These are phyloP conservation scores for Santalum album DNA, from an alignment of 164 flowering plant species.

Conservation along the genomic window DNA sequence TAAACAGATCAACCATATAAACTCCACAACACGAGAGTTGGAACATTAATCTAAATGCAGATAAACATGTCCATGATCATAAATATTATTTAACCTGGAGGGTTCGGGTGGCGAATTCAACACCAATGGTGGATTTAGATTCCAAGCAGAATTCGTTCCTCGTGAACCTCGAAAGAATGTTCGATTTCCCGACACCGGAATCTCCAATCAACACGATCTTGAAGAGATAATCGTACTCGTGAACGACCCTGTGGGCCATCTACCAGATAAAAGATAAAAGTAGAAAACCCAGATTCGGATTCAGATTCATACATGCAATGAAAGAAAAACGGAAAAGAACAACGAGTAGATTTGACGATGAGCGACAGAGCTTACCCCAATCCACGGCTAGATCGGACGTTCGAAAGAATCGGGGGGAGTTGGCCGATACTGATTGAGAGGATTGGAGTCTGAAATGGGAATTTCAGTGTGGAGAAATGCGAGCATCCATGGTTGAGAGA, in stretches of 20 bases:
- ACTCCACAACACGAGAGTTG: no score
- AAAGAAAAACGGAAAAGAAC: no score
- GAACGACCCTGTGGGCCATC: slow-evolving; percentile 65
- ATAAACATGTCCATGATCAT: no score
- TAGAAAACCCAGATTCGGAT: slow-evolving; percentile 4
- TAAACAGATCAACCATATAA: no score
- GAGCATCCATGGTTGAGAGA: no score
- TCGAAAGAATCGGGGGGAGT: no score
- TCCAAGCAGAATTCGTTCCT: slow-evolving; percentile 79
- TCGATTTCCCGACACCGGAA: slow-evolving; percentile 78
- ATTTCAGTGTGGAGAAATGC: no score
- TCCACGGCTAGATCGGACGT: no score
- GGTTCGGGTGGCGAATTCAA: slow-evolving; percentile 74
- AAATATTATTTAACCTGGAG: slow-evolving; percentile 65
- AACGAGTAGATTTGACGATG: neutral
- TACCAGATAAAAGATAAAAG: no score
- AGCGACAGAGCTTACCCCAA: no score
- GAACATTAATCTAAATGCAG: neutral
- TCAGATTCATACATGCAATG: neutral
- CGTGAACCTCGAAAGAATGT: slow-evolving; percentile 74
- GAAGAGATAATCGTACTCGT: slow-evolving; percentile 72
- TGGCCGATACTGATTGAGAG: no score
- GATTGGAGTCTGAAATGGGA: no score
- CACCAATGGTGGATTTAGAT: slow-evolving; percentile 77
- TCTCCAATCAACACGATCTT: slow-evolving; percentile 82